Base-by-base conservation (phyloP, 2,329 filamentous ascomycete species). In the Colletotrichum noveboracense region DNA sequence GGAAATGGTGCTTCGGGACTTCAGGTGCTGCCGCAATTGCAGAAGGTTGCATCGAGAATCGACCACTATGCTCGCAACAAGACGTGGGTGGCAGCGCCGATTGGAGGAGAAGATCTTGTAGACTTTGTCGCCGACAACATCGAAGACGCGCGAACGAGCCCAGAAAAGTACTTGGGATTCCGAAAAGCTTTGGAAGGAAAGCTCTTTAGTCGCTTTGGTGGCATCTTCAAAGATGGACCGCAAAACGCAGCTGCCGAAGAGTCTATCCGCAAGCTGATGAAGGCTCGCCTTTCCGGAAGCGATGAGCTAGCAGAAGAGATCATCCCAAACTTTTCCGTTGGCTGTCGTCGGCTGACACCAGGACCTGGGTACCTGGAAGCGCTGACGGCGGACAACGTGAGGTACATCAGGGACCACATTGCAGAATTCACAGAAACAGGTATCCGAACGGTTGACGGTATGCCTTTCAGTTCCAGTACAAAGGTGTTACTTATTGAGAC, bases 381-480 rank as follows among this genome's bases (percentile, higher is more conserved):
- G 38, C 38, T 48, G 38, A 48, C 38, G 18, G 18, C 38, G 0
- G 38, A 48, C 3, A 48, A 48, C 38, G 38, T 48, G 38, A 48
- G 0, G 38, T 48, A 48, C 18, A 48, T 48, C 9, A 48, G 18
- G 38, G 38, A 7, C 38, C 38, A 7, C 0, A 48, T 48, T 48
- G 18, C 38, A 0, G 18, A 48, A 0, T n/a, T 48, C 10, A 48
- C 38, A 48, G 3, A 48, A 48, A n/a, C 38, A 3, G 38, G 38
- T 0, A 48, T 48, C 38, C 38, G 38, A 4, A 48, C 38, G 2
- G 18, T 48, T n/a, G 38, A 48, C 38, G 38, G 38, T 48, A 43
- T n/a, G 38, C 3, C 2, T 43, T 43, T n/a, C 38, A 0, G 38
- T 12, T 18, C 0, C 16, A 43, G 3, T 43, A 2, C 9, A 18